Evolutionary conservation across 2,329 filamentous ascomycete species (phyloP).

Genomic region (Teratosphaeria destructans): DNA sequence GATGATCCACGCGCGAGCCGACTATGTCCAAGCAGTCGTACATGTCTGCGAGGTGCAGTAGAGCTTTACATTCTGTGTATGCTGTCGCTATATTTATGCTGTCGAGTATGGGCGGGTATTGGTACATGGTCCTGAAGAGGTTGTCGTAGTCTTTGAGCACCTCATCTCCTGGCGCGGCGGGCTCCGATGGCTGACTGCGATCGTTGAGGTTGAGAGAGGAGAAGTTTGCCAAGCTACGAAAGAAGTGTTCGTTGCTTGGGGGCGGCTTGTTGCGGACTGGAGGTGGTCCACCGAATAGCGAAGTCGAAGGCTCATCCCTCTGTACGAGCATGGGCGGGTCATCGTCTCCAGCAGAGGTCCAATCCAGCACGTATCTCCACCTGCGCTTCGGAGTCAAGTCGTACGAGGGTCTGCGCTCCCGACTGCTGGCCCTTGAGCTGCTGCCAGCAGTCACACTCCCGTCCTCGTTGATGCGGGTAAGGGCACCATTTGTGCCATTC

Average conservation of each 20-base stretch:
- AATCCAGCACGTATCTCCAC: constrained; percentile 85
- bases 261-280: constrained; percentile 52
- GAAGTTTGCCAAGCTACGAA: constrained; percentile 79
- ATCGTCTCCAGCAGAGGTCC: constrained; percentile 54
- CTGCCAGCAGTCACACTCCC: constrained; percentile 19
- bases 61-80: constrained; percentile 86
- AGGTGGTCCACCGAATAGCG: constrained; percentile 32
- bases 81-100: constrained; percentile 81
- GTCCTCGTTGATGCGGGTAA: constrained; percentile 18
- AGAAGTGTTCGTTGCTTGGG: constrained; percentile 59
- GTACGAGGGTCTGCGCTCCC: constrained; percentile 21
- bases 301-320: constrained; percentile 42
- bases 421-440: constrained; percentile 30
- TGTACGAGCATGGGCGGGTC: constrained; percentile 85
- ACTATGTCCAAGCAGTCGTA: constrained; percentile 86
- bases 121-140: constrained; percentile 91
- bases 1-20: constrained; percentile 83
- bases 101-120: constrained; percentile 74
- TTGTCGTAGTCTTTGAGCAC: constrained; percentile 89
- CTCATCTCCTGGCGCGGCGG: constrained; percentile 54
- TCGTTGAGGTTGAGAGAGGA: constrained; percentile 42
- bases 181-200: constrained; percentile 29
- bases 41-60: constrained; percentile 82
- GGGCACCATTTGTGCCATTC: constrained; percentile 2
- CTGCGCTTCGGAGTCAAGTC: constrained; percentile 41